Evolutionary conservation across 2,329 filamentous ascomycete species (phyloP), one percentile per base, ranked within the genome.

Genomic region (Didymosphaeria variabile): DNA sequence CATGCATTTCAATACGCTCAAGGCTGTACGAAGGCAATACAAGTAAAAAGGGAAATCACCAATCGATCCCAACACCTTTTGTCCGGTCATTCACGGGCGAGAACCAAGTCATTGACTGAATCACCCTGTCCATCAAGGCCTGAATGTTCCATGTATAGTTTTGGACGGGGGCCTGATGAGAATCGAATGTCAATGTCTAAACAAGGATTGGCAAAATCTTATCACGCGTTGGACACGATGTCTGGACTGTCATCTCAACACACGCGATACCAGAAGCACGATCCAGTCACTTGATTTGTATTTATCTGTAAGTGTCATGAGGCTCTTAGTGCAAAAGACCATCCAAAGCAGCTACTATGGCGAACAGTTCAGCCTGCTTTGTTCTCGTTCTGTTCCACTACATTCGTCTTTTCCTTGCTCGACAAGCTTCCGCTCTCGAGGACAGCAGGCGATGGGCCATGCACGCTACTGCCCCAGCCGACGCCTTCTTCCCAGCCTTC

Each of bases 401-500:
- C 61, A 23, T 63, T 64, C 10, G 60, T 62, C 17, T 61, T 66
- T n/a, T 53, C 52, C 12, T 34, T 57, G 26, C 62, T 65, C 2
- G 55, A 51, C 6, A 63, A 23, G 55, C 68, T 67, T 1, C 63
- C 65, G 4, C 55, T 63, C 36, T 71, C 67, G 40, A 67, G 6
- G n/a, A 57, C 57, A 1, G 36, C 55, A 13, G 62, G 59, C 3
- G 57, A n/a, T 13, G 55, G 56, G 15, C 55, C 57, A n/a, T 46
- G 51, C 8, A 61, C 69, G 40, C 59, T 51, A 31, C 53, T 57
- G 9, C 50, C 56, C 45, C 46, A 60, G 5, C 61, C 62, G 32
- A 68, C 66, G 0, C 59, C 65, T 10, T 44, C 21, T 17, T 66
- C 66, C 71, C 71, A 73, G 2, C 72, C 71, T 0, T 65, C 21